Evolutionary conservation across 106 monocot species (phyloP).

Genomic region (Allium cepa): DNA sequence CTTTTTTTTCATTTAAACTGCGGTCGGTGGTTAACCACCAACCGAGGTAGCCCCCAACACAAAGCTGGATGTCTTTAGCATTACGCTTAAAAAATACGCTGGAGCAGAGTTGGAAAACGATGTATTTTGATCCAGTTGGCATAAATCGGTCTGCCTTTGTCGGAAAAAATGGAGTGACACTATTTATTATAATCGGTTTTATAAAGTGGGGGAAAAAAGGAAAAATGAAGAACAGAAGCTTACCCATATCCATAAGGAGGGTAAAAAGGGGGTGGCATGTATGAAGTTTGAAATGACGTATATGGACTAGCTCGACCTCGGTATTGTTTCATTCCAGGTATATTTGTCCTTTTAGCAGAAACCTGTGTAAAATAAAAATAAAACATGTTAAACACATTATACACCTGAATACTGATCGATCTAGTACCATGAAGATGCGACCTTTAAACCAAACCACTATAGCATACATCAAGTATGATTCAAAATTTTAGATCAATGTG

Average conservation of each 20-base stretch:
- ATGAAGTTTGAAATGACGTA: constrained; percentile 9
- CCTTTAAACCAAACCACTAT: too few relatives aligned
- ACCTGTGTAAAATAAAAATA: neutral
- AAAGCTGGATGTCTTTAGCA: too few relatives aligned
- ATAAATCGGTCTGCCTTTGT: neutral
- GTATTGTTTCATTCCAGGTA: constrained; percentile 19
- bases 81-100: neutral
- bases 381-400: too few relatives aligned
- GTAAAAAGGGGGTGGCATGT: constrained; percentile 14
- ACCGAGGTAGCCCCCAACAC: too few relatives aligned
- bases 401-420: too few relatives aligned
- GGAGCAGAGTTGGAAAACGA: neutral
- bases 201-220: neutral
- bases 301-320: constrained; percentile 13
- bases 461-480: too few relatives aligned
- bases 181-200: neutral
- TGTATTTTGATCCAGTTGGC: neutral
- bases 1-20: too few relatives aligned
- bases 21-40: too few relatives aligned
- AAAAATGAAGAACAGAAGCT: neutral
- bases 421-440: too few relatives aligned
- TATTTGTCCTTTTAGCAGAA: constrained; percentile 17
- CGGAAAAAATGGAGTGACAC: neutral
- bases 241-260: constrained; percentile 11
- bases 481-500: too few relatives aligned